These are phyloP conservation scores for Odonthalia washingtoniensis DNA, from an alignment of 31 red algal genomes.

Conservation along the genomic window DNA sequence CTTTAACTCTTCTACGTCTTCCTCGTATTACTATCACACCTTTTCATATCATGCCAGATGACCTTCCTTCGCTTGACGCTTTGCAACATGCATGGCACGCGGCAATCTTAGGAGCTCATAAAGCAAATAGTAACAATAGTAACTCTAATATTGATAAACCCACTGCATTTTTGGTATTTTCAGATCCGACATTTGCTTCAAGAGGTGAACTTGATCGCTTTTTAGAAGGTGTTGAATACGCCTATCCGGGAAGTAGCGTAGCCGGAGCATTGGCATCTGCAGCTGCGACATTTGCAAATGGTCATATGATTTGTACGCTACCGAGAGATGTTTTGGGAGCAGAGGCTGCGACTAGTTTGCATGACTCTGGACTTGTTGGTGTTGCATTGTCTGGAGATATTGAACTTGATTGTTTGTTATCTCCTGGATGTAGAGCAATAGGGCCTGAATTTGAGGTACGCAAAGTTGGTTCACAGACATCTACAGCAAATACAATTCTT, in stretches of 20 bases:
- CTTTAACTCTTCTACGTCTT: conserved; percentile 61
- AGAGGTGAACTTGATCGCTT: conserved; percentile 68
- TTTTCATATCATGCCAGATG: conserved; percentile 85
- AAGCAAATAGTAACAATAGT: neutral
- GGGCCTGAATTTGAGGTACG: conserved; percentile 79
- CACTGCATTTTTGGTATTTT: conserved; percentile 75
- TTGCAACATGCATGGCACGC: conserved; percentile 58
- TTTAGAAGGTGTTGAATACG: conserved; percentile 74
- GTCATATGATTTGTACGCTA: conserved; percentile 80
- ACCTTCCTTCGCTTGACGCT: conserved; percentile 76
- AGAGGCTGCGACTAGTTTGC: conserved; percentile 50
- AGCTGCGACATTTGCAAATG: conserved; percentile 58
- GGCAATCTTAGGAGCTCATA: conserved; percentile 32
- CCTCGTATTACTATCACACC: conserved; percentile 56
- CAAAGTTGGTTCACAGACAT: conserved; percentile 37
- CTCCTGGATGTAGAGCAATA: conserved; percentile 57
- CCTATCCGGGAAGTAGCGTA: conserved; percentile 67
- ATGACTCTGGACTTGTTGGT: conserved; percentile 76
- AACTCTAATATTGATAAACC: too few species aligned
- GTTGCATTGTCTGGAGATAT: conserved; percentile 76
- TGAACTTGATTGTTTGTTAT: conserved; percentile 73
- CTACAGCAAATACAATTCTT: conserved; percentile 20
- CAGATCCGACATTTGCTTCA: conserved; percentile 64
- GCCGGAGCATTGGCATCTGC: conserved; percentile 69
- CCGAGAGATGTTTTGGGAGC: conserved; percentile 69